Evolutionary conservation across 2,329 filamentous ascomycete genomes (phyloP), one percentile per base, ranked within the genome.

Genomic region (Ramichloridium luteum): DNA sequence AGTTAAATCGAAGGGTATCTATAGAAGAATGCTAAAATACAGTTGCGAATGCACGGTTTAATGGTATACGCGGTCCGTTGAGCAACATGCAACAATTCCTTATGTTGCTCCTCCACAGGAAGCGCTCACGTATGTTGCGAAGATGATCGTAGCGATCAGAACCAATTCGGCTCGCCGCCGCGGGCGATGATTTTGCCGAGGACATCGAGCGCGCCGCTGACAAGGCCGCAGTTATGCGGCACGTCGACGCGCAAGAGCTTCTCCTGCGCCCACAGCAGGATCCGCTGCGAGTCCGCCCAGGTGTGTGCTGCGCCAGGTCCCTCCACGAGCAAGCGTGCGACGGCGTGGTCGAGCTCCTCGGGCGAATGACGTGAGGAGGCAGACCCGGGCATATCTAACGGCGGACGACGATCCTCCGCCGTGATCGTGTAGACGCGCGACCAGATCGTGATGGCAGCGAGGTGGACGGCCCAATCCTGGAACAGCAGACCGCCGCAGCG

Each of bases 401-500:
- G 34, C 12, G 38, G 25, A 9, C 37, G 34, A 6, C 32, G 40
- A 12, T 32, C 30, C 16, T 26, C 15, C 13, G 12, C 12, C 6
- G 33, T 33, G 18, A 17, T 31, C 8, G 35, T 25, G 31, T 51
- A 48, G 2, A 38, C 37, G 6, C 38, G 27, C 2, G 45, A 47
- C 50, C 50, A 53, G n/a, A 51, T 30, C 1, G 50, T 43, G 13
- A 54, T 31, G 5, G 45, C 30, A 6, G 49, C 47, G 11, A 51
- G 43, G 29, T 48, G 45, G 16, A 51, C 20, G 1, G 41, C 35
- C 49, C 48, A 51, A 29, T 51, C 47, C 20, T 48, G 48, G 35
- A 40, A 50, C 6, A 51, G 37, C 6, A 48, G 32, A 3, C 41
- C 39, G 5, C 40, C 42, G n/a, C n/a, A n/a, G 23, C 34, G 35